Conservation (phyloP, 768 basidiomycete genomes). For the Royoungia palumana region DNA sequence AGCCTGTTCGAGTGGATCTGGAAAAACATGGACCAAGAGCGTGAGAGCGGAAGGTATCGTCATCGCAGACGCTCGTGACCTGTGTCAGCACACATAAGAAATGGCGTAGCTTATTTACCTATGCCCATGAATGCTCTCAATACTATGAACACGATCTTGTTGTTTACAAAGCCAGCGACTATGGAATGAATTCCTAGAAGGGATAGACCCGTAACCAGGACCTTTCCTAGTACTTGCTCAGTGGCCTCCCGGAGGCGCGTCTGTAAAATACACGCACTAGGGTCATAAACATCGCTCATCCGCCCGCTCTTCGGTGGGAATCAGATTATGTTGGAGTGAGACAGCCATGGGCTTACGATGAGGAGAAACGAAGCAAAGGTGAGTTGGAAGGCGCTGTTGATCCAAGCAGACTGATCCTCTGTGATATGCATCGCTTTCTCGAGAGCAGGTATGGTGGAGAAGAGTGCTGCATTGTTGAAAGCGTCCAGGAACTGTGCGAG, state of each 20-base stretch:
- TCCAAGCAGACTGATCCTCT: conserved; percentile 30
- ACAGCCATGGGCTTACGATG: conserved; percentile 10
- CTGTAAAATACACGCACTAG: conserved; percentile 26
- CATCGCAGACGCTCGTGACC: conserved; percentile 41
- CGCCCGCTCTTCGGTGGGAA: conserved; percentile 20
- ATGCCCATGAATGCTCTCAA: conserved; percentile 51
- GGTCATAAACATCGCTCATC: conserved; percentile 23
- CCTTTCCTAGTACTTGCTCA: conserved; percentile 37
- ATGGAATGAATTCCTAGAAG: conserved; percentile 43
- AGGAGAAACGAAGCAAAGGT: conserved; percentile 44
- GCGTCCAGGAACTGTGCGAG: conserved; percentile 43
- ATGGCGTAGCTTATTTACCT: conserved; percentile 23
- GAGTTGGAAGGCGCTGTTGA: conserved; percentile 43
- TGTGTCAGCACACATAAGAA: conserved; percentile 1
- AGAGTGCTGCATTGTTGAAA: conserved; percentile 42
- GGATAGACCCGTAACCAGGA: conserved; percentile 41
- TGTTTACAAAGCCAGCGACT: conserved; percentile 43
- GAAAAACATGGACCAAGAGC: conserved; percentile 49
- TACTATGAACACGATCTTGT: conserved; percentile 47
- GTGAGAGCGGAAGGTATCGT: conserved; percentile 50
- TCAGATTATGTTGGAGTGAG: conserved; percentile 8
- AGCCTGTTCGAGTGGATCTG: conserved; percentile 44
- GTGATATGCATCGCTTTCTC: conserved; percentile 11
- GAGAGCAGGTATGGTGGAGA: conserved; percentile 39
- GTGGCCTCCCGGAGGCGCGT: conserved; percentile 22